Percentiles rank a stretch among this genome's conserved stretches.
These are phyloP conservation scores for Rhizophagus clarus DNA, from an alignment of 192 early-diverging fungal genomes.

Conservation along the genomic window DNA sequence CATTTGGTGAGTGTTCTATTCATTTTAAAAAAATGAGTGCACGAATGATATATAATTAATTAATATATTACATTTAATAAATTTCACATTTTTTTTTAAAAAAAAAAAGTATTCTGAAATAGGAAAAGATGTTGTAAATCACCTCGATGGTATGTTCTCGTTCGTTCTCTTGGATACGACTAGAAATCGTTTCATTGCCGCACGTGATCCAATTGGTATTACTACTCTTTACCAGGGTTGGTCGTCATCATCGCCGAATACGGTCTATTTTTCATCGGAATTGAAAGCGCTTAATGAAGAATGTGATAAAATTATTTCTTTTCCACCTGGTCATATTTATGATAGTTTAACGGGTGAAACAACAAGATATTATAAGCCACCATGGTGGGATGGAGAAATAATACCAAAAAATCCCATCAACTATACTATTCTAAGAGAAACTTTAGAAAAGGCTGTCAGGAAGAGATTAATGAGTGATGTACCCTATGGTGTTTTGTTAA, in stretches of 20 bases:
- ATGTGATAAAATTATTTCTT: conserved; percentile 95
- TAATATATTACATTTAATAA: too few relatives aligned
- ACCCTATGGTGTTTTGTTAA: conserved; percentile 95
- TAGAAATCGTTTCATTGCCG: conserved; percentile 83
- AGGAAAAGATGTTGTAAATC: conserved; percentile 77
- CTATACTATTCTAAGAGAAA: conserved; percentile 75
- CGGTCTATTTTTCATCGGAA: conserved; percentile 92
- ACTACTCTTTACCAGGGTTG: conserved; percentile 97
- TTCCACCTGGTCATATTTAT: conserved; percentile 97
- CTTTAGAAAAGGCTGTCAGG: conserved; percentile 85
- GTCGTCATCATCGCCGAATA: conserved; percentile 77
- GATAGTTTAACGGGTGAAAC: conserved; percentile 76
- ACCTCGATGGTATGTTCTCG: conserved; percentile 97
- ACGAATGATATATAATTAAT: too few relatives aligned
- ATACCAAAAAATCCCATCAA: conserved; percentile 58
- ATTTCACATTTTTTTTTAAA: too few relatives aligned
- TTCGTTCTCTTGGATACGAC: conserved; percentile 89
- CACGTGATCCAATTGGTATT: conserved; percentile 97
- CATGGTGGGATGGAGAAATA: conserved; percentile 78
- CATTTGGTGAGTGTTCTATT: conserved; percentile 65
- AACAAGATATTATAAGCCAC: conserved; percentile 86
- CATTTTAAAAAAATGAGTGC: not conserved
- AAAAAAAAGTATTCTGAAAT: conserved; percentile 77
- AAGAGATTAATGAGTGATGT: conserved; percentile 99
- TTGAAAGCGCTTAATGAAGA: conserved; percentile 97